Base-by-base conservation (phyloP, 140 eudicot species). In the Cichorium intybus region DNA sequence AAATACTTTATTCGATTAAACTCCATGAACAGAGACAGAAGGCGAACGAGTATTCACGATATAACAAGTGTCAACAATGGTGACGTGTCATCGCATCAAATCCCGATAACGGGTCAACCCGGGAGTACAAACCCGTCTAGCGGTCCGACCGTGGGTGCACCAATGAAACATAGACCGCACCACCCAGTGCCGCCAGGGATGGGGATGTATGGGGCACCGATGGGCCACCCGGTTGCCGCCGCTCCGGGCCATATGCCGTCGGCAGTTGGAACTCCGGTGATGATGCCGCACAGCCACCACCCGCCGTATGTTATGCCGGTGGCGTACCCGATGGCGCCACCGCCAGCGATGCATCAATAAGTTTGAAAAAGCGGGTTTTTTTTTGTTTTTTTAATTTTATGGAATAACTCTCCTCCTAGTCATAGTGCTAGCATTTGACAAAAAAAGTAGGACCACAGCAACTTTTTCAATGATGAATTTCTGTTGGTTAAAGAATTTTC, bases 1-100 rank as follows among this genome's bases (percentile, higher is more conserved):
- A 90, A 90, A 54, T 90, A 90, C 75, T 90, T 87, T 83, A 90
- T 90, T 14, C 70, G 97, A 10, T 66, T 90, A 48, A 87, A 87
- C 77, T 90, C 97, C 3, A 84, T 87, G 86, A 90, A 90, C 55
- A 76, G 96, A 65, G 97, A 90, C 58, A 77, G 96, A 76, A 67
- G 97, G 52, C 72, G 97, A 73, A 87, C 97, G 0, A 92, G 99
- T 66, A 92, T 92, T 56, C 99, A 92, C n/a, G 96, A 92, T 75
- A 92, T 92, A 54, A 92, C 99, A 5, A 92, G 87, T 31, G 79
- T 92, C 55, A 83, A 84, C 39, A 80, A 79, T 18, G 96, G 93
- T 24, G 96, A 81, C 9, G 85, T 79, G 65, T 68, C 95, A 4
- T 61, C 89, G 47, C 87, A 82, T 28, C 97, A 82, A 31, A 80